These are phyloP conservation scores for Thymus mandschuricus DNA, from an alignment of 257 asterid species.

Conservation along the genomic window DNA sequence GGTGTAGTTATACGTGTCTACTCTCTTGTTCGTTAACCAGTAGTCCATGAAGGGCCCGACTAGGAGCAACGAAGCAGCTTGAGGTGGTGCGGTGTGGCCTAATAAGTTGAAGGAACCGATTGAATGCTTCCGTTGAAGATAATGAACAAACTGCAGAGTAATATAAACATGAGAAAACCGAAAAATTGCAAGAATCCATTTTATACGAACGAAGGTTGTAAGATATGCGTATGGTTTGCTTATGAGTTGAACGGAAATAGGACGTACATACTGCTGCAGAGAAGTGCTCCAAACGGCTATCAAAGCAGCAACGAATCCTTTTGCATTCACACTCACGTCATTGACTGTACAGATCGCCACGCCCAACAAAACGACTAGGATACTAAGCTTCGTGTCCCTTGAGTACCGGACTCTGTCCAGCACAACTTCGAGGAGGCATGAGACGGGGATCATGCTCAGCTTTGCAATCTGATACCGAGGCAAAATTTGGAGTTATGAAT, in stretches of 20 bases:
- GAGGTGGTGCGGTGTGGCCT: constrained; percentile 91
- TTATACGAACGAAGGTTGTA: not conserved
- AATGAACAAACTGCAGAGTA: constrained; percentile 70
- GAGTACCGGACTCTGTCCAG: constrained; percentile 80
- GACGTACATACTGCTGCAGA: constrained; percentile 95
- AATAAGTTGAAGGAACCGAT: constrained; percentile 76
- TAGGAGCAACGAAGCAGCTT: constrained; percentile 70
- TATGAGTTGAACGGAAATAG: constrained; percentile 1
- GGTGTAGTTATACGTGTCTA: constrained; percentile 60
- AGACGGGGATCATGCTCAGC: constrained; percentile 93
- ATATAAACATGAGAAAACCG: constrained; percentile 18
- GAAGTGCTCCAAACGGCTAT: constrained; percentile 96
- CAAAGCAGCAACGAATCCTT: constrained; percentile 89
- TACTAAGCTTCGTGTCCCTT: constrained; percentile 94
- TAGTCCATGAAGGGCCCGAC: constrained; percentile 70
- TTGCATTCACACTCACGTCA: constrained; percentile 87
- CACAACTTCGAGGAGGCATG: constrained; percentile 84
- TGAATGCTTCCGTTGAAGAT: constrained; percentile 74
- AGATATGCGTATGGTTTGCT: not conserved
- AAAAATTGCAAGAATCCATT: too few species aligned
- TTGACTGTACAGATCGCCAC: constrained; percentile 96
- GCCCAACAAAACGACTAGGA: constrained; percentile 80
- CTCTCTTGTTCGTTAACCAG: constrained; percentile 68
- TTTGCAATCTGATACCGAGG: constrained; percentile 76
- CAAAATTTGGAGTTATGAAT: not conserved